Percentiles rank a stretch among this genome's conserved stretches.
Conservation (phyloP, 2,329 filamentous ascomycete genomes). For the Chrysoporthe puriensis region DNA sequence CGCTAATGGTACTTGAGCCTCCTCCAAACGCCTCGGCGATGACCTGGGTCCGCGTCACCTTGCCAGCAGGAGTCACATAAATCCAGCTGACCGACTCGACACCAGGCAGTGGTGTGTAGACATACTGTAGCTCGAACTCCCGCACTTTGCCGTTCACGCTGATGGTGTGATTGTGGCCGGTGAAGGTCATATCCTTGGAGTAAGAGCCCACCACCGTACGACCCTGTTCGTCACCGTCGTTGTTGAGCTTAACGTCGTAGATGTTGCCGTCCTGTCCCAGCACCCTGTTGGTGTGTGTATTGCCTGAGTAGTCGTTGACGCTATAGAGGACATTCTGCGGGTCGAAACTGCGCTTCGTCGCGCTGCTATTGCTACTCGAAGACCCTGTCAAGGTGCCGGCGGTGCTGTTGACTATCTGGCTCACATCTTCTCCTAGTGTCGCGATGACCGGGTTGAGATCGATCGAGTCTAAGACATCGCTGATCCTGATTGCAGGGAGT, state of each 20-base stretch:
- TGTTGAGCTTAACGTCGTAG: conserved; percentile 57
- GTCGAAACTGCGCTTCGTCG: conserved; percentile 28
- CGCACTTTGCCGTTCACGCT: conserved; percentile 46
- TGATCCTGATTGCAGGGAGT: conserved; percentile 39
- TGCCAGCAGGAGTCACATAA: conserved; percentile 50
- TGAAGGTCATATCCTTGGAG: conserved; percentile 56
- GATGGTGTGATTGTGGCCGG: conserved; percentile 53
- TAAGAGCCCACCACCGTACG: conserved; percentile 53
- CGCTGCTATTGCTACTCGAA: conserved; percentile 26
- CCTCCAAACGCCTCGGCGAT: conserved; percentile 57
- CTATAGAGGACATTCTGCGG: conserved; percentile 52
- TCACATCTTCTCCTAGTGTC: conserved; percentile 54
- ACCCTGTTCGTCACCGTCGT: conserved; percentile 51
- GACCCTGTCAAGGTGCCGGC: conserved; percentile 34
- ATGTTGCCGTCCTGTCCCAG: conserved; percentile 59
- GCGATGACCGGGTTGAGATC: conserved; percentile 64
- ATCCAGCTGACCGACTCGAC: conserved; percentile 51
- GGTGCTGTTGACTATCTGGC: conserved; percentile 50
- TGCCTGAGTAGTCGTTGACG: conserved; percentile 61
- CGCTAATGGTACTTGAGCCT: conserved; percentile 54
- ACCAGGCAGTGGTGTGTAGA: conserved; percentile 55
- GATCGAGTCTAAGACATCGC: conserved; percentile 59
- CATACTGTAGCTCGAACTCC: conserved; percentile 56
- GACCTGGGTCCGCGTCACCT: conserved; percentile 54
- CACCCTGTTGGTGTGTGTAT: conserved; percentile 59